A percentile compares a stretch with the other conserved stretches of the same genome.
Evolutionary conservation across 352 stramenopile genomes (phyloP).

Genomic region (Pythium oligandrum): DNA sequence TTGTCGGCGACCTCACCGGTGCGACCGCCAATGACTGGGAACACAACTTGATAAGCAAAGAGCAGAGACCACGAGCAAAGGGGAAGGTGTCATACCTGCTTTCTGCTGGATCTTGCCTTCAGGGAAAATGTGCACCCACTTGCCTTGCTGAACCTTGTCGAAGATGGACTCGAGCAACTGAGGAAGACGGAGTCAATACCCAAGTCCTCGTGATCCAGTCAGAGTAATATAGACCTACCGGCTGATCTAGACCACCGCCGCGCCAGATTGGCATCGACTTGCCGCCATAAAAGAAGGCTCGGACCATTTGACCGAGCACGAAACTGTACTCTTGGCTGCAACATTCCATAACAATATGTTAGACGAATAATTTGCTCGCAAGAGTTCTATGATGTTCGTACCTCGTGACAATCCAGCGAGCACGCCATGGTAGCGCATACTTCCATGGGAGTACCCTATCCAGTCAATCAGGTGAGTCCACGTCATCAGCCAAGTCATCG

Average conservation of each 20-base stretch:
- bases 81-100: conserved; percentile 25
- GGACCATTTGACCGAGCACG: conserved; percentile 44
- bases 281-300: conserved; percentile 56
- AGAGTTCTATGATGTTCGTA: conserved; percentile 12
- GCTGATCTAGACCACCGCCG: conserved; percentile 62
- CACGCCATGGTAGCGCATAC: conserved; percentile 42
- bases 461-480: neutral
- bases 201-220: no score
- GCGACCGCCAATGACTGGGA: conserved; percentile 57
- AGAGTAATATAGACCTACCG: conserved; percentile 18
- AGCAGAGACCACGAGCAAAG: no score
- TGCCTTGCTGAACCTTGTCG: conserved; percentile 66
- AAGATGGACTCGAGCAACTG: conserved; percentile 78
- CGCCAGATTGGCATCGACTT: conserved; percentile 74
- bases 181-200: neutral
- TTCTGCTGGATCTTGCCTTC: conserved; percentile 81
- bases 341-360: neutral
- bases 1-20: conserved; percentile 49
- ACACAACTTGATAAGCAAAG: no score
- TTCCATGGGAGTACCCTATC: conserved; percentile 70
- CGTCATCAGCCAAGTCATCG: neutral
- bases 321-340: conserved; percentile 85
- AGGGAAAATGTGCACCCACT: conserved; percentile 88
- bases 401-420: conserved; percentile 73
- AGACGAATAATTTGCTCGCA: neutral